These are phyloP conservation scores for Kodamaea neixiangensis DNA, from an alignment of 805 yeast genomes.

Conservation along the genomic window DNA sequence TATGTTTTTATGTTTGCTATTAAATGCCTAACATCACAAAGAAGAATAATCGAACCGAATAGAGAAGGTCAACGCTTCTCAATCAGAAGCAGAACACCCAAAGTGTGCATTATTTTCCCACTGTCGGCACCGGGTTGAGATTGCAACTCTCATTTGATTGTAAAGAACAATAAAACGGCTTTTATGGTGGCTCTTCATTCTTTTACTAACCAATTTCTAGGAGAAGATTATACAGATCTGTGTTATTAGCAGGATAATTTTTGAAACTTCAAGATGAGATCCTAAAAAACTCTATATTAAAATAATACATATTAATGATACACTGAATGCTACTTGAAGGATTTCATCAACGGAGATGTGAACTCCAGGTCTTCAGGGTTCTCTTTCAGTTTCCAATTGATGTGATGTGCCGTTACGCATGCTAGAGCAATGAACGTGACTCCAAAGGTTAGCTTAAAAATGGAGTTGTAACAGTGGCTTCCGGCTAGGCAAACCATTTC, in stretches of 20 bases:
- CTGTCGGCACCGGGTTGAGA: background rate
- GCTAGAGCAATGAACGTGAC: slow-evolving; percentile 33
- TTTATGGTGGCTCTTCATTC: background rate
- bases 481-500: slow-evolving; percentile 32
- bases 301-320: background rate
- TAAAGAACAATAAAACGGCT: background rate
- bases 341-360: slow-evolving; percentile 3
- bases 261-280: no score
- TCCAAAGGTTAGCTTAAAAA: slow-evolving; percentile 40
- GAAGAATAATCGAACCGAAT: no score
- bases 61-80: no score
- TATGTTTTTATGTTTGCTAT: no score
- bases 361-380: background rate
- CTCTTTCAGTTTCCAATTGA: slow-evolving; percentile 6
- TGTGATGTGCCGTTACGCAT: slow-evolving; percentile 12
- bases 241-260: no score
- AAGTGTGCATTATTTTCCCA: no score
- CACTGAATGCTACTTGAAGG: background rate
- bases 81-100: no score
- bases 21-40: no score
- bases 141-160: background rate
- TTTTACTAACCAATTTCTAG: background rate
- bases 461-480: slow-evolving; percentile 45
- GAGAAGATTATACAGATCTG: background rate
- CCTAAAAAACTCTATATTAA: background rate